Evolutionary conservation across 139 green algal genomes (phyloP), one percentile per base, ranked within the genome.

Genomic region (Chlorella sorokiniana): DNA sequence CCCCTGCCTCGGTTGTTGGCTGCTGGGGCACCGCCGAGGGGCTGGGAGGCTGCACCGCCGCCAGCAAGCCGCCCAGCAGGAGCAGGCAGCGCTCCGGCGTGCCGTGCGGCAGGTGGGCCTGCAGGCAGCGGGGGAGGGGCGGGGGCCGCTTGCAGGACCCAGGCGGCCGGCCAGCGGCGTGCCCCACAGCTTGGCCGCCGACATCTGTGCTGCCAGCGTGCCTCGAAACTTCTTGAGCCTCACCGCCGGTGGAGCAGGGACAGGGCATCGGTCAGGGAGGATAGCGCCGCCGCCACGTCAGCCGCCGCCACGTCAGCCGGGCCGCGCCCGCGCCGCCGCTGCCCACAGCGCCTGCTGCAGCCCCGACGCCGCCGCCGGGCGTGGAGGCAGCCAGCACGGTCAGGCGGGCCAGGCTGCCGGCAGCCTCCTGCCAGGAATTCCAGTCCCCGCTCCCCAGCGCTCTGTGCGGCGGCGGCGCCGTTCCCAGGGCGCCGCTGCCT

Each of bases 11-110:
- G 29, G 20, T 23, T 27, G 52, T 38, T 54, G 29, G 3, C n/a
- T 40, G 35, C 52, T 25, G 1, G 33, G 20, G 16, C 51, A 27
- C n/a, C n/a, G 27, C 33, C 42, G 6, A n/a, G 48, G 23, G 25
- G 71, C 3, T 0, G 71, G 5, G 0, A 38, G 25, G 3, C 41
- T 6, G 44, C 64, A 48, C 64, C n/a, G 63, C 44, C 5, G n/a
- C 23, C 0, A 52, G 51, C 68, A 94, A 81, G 6, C 78, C 70
- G 48, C 59, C 29, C 63, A 92, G 59, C 56, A 92, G 81, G 33
- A 45, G 27, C 42, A 89, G 83, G 27, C 76, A 86, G 54, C 76
- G 78, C 42, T 61, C 62, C 5, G 69, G 62, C 1, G 48, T 35
- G 37, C 37, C 70, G 1, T n/a, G 11, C 2, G 41, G 31, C 22